A percentile compares a stretch with the other conserved stretches of the same genome.
phyloP scores from a whole-genome alignment of 495 filamentous ascomycete genomes.

The Aspergillus wentii region DNA sequence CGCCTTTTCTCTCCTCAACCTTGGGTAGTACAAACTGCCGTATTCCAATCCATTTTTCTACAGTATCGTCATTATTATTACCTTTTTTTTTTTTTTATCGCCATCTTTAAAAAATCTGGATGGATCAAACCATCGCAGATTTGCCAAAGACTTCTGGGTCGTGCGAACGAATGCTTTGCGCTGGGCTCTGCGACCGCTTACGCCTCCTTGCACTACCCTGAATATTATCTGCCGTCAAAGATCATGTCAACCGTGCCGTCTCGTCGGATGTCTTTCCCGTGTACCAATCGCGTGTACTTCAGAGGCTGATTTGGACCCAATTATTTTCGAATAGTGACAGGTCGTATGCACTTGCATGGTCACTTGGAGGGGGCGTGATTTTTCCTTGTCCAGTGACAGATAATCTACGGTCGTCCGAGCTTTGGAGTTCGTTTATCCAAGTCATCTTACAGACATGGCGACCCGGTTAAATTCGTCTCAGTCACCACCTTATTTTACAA shows the following conservation, averaged over 20 bases:
- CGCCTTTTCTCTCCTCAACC: no score
- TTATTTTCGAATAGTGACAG: neutral
- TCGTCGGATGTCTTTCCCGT: conserved; percentile 5
- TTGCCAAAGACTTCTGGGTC: no score
- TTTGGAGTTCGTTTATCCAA: neutral
- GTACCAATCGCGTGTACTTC: conserved; percentile 8
- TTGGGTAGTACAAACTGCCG: no score
- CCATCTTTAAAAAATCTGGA: no score
- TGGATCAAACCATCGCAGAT: no score
- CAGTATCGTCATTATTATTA: no score
- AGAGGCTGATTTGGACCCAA: neutral
- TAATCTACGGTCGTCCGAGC: neutral
- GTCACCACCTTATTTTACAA: conserved; percentile 16
- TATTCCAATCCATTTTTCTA: no score
- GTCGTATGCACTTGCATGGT: conserved; percentile 1
- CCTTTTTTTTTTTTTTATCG: no score
- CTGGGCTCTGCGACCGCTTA: conserved; percentile 2
- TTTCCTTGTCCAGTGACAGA: neutral
- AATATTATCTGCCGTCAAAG: no score
- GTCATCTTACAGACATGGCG: conserved; percentile 15
- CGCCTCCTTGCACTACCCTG: conserved; percentile 9
- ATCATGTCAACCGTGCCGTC: conserved; percentile 17
- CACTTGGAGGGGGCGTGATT: conserved; percentile 5
- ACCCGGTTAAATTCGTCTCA: conserved; percentile 7
- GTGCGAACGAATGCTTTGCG: neutral